A percentile compares a stretch with the other conserved stretches of the same genome.
Conservation (phyloP, 2,329 filamentous ascomycete genomes). For the Neoascochyta sp. region DNA sequence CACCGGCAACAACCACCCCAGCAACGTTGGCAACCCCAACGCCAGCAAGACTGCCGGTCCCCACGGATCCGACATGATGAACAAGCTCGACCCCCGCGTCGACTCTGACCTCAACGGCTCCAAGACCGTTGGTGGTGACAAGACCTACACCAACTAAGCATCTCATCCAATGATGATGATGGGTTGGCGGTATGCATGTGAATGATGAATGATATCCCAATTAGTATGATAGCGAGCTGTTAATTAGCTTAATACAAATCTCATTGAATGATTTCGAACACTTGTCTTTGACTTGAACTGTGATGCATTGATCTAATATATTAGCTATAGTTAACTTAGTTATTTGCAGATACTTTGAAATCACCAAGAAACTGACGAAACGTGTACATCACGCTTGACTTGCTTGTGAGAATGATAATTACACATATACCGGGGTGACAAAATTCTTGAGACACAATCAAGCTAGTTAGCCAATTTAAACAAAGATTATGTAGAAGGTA, state of each 20-base stretch:
- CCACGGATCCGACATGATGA: slow-evolving; percentile 32
- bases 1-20: slow-evolving; percentile 11
- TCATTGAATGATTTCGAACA: slow-evolving; percentile 5
- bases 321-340: too few relatives aligned
- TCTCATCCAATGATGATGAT: slow-evolving; percentile 4
- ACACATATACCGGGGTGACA: too few relatives aligned
- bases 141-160: slow-evolving; percentile 20
- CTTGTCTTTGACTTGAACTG: background rate
- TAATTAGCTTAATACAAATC: slow-evolving; percentile 9
- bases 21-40: slow-evolving; percentile 14
- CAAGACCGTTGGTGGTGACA: slow-evolving; percentile 29
- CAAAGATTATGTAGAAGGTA: too few relatives aligned
- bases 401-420: too few relatives aligned
- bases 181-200: too few relatives aligned
- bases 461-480: too few relatives aligned
- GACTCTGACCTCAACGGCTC: slow-evolving; percentile 35
- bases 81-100: slow-evolving; percentile 38
- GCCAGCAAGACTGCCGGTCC: slow-evolving; percentile 35
- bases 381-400: too few relatives aligned
- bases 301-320: background rate
- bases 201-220: slow-evolving; percentile 12
- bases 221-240: slow-evolving; percentile 3
- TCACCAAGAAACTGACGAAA: too few relatives aligned
- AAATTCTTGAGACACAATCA: too few relatives aligned
- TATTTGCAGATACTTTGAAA: too few relatives aligned